Conservation (phyloP, 768 basidiomycete species). For the Neoboletus subvelutipes region DNA sequence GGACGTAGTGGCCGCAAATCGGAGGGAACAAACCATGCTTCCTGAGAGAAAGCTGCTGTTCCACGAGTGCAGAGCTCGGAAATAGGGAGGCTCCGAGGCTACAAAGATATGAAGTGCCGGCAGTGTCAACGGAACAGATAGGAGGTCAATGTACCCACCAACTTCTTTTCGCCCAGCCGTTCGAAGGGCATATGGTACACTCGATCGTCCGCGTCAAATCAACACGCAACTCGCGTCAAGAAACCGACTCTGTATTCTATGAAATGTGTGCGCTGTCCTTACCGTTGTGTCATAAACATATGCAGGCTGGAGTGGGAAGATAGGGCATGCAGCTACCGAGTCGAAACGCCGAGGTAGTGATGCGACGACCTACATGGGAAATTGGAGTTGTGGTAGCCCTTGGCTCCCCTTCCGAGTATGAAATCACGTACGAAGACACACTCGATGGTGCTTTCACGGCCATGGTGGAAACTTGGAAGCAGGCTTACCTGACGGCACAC, state of each 20-base stretch:
- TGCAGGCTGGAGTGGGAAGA: conserved; percentile 17
- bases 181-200: not conserved
- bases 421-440: conserved; percentile 12
- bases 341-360: conserved; percentile 10
- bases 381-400: not conserved
- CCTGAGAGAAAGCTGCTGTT: not conserved
- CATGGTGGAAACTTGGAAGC: not conserved
- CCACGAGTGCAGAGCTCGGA: conserved; percentile 11
- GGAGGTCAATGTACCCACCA: conserved; percentile 1
- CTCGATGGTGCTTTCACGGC: not conserved
- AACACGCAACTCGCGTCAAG: not conserved
- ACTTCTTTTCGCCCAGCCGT: conserved; percentile 9
- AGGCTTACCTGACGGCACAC: not conserved
- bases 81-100: conserved; percentile 24
- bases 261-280: conserved; percentile 16
- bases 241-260: conserved; percentile 2
- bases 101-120: conserved; percentile 14
- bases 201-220: not conserved
- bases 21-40: not conserved
- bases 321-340: conserved; percentile 13
- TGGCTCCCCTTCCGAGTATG: conserved; percentile 3
- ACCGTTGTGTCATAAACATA: not conserved
- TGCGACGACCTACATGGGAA: not conserved
- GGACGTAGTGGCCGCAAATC: not conserved
- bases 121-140: conserved; percentile 8